Evolutionary conservation across 805 yeast species (phyloP), one percentile per base, ranked within the genome.

Genomic region (Groenewaldozyma salmanticensis): DNA sequence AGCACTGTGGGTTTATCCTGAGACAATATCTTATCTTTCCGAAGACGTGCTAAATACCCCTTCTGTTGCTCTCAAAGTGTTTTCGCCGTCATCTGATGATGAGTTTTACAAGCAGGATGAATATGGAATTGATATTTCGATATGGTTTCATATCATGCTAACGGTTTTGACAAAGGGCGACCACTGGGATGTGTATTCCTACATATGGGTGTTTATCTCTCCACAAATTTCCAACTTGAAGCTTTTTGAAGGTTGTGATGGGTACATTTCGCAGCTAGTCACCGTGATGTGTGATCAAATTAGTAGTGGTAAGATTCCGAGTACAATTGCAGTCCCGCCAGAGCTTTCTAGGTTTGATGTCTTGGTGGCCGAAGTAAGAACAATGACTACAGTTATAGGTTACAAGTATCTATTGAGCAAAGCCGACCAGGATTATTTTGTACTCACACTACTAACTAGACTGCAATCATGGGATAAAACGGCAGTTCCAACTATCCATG

Each of bases 401-500:
- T 52, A 52, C 33, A 43, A 78, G 45, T 75, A 74, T 48, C 62
- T 63, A 16, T 70, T 78, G 42, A 56, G 72, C 4, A 73, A 72
- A 44, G 59, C 57, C n/a, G 81, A 77, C 40, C 75, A 77, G 46
- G 86, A 81, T 53, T 72, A 67, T 40, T 64, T 81, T 19, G 67
- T 81, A 16, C 68, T 68, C 40, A 68, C 84, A 0, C 64, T 79
- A 24, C 65, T 79, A 5, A 62, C 68, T 36, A 83, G 83, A 17
- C 42, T 52, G 13, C 42, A 77, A 1, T 77, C 86, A 1, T 81
- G 88, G 84, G 86, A 85, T 45, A 75, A 74, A 45, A 77, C 94
- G 0, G 83, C 86, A 0, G 72, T 79, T 27, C 86, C 94, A 2
- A 75, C 86, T 48, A 72, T 87, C 21, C 86, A 85, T 50, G 78